Percentiles rank a stretch among this genome's conserved stretches.
Evolutionary conservation across 306 rosid genomes (phyloP).

Genomic region (Medicago arabica): DNA sequence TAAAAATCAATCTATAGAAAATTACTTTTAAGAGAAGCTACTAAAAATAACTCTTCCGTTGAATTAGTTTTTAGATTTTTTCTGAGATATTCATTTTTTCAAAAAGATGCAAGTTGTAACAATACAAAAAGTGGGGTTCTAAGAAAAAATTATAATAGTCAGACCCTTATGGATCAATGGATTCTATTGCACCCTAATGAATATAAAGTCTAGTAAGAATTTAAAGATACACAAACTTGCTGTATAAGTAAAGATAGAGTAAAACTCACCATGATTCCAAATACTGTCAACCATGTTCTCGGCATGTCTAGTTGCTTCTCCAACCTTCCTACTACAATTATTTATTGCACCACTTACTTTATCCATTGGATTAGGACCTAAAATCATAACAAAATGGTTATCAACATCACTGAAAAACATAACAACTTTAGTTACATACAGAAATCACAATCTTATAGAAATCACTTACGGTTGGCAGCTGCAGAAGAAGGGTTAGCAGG

Average conservation of each 20-base stretch:
- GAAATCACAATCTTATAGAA: slow-evolving; percentile 2
- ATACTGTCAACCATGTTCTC: slow-evolving; percentile 60
- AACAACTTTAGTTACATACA: not conserved
- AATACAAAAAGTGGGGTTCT: no score
- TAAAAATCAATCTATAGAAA: no score
- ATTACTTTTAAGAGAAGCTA: no score
- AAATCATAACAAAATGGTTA: slow-evolving; percentile 12
- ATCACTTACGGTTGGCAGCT: slow-evolving; percentile 53
- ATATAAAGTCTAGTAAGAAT: not conserved
- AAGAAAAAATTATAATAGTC: no score
- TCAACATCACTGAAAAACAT: slow-evolving; percentile 6
- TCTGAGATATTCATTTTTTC: no score
- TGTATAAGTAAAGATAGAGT: not conserved
- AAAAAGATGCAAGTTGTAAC: no score
- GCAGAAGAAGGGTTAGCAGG: slow-evolving; percentile 39
- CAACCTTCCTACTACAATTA: slow-evolving; percentile 62
- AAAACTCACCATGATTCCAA: slow-evolving; percentile 76
- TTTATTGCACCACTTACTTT: slow-evolving; percentile 45
- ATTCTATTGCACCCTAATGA: not conserved
- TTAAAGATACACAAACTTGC: not conserved
- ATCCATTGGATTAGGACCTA: slow-evolving; percentile 56
- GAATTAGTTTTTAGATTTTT: no score
- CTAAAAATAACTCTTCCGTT: no score
- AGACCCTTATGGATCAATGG: not conserved
- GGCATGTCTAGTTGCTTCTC: slow-evolving; percentile 62